Evolutionary conservation across 139 green algal genomes (phyloP).

Genomic region (Coelastrella sp.): DNA sequence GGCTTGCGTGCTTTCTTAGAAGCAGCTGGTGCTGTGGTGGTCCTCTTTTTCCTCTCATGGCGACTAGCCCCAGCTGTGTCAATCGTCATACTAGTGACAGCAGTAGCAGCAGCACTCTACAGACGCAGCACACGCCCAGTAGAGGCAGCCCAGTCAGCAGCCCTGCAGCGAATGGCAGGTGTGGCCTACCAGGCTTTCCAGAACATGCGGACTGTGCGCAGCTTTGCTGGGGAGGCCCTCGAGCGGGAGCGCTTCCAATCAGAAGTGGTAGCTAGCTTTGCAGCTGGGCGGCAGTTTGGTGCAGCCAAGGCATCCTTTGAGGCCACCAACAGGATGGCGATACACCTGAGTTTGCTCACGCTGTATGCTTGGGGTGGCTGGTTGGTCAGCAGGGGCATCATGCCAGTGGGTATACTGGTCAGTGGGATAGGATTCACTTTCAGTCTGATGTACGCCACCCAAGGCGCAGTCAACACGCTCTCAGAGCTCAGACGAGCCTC

Average conservation of each 20-base stretch:
- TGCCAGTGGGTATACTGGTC: slow-evolving; percentile 85
- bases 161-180: slow-evolving; percentile 76
- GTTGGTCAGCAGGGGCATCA: slow-evolving; percentile 75
- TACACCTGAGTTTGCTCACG: slow-evolving; percentile 83
- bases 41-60: slow-evolving; percentile 86
- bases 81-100: slow-evolving; percentile 83
- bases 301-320: slow-evolving; percentile 84
- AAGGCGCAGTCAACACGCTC: slow-evolving; percentile 83
- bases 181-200: slow-evolving; percentile 74
- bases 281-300: slow-evolving; percentile 78
- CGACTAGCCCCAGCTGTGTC: slow-evolving; percentile 83
- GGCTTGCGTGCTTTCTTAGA: slow-evolving; percentile 83
- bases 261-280: slow-evolving; percentile 71
- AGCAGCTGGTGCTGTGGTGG: slow-evolving; percentile 71
- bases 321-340: slow-evolving; percentile 70
- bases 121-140: slow-evolving; percentile 68
- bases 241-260: slow-evolving; percentile 86
- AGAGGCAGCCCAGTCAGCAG: slow-evolving; percentile 65
- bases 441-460: slow-evolving; percentile 87
- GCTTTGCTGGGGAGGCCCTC: slow-evolving; percentile 81
- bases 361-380: slow-evolving; percentile 87
- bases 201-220: slow-evolving; percentile 82
- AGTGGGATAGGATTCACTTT: slow-evolving; percentile 94
- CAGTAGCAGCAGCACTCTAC: slow-evolving; percentile 81
- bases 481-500: slow-evolving; percentile 73